Evolutionary conservation across 495 filamentous ascomycete species (phyloP).

Genomic region (Penicillium daleae): DNA sequence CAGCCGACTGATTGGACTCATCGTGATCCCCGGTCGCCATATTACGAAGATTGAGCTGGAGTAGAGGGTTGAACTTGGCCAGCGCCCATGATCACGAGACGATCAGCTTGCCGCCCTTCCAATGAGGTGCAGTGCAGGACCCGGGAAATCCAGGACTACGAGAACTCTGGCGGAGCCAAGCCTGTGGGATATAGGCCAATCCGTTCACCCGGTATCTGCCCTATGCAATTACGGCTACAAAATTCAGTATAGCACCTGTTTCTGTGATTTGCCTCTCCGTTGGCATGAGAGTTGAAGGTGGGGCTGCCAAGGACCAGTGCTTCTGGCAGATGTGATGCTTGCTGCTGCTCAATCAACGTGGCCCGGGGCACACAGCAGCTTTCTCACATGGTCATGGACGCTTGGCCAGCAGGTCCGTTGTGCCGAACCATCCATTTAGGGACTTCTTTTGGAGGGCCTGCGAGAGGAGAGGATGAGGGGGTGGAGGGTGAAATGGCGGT

Average conservation of each 20-base stretch:
- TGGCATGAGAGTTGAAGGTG: constrained; percentile 18
- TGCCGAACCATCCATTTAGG: constrained; percentile 1
- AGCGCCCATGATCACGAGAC: constrained; percentile 32
- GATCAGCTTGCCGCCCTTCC: constrained; percentile 21
- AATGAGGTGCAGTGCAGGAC: constrained; percentile 9
- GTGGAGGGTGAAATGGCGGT: constrained; percentile 33
- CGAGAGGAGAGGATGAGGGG: background rate
- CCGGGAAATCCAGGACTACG: constrained; percentile 7
- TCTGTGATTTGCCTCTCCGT: constrained; percentile 14
- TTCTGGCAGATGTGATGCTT: constrained; percentile 12
- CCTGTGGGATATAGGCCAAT: background rate
- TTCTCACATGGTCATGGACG: constrained; percentile 13
- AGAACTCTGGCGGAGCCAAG: constrained; percentile 9
- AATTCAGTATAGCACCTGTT: constrained; percentile 2
- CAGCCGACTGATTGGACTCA: constrained; percentile 82
- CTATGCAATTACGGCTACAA: background rate
- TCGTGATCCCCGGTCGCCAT: constrained; percentile 85
- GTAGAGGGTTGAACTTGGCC: constrained; percentile 46
- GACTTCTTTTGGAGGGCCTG: constrained; percentile 13
- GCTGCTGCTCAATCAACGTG: constrained; percentile 22
- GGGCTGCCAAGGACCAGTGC: constrained; percentile 23
- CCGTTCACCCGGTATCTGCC: constrained; percentile 11
- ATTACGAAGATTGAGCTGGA: constrained; percentile 90
- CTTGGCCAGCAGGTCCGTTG: constrained; percentile 22
- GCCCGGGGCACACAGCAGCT: constrained; percentile 25